These are phyloP conservation scores for Fomitopsis schrenkii DNA, from an alignment of 1,284 basidiomycete species.

Conservation along the genomic window DNA sequence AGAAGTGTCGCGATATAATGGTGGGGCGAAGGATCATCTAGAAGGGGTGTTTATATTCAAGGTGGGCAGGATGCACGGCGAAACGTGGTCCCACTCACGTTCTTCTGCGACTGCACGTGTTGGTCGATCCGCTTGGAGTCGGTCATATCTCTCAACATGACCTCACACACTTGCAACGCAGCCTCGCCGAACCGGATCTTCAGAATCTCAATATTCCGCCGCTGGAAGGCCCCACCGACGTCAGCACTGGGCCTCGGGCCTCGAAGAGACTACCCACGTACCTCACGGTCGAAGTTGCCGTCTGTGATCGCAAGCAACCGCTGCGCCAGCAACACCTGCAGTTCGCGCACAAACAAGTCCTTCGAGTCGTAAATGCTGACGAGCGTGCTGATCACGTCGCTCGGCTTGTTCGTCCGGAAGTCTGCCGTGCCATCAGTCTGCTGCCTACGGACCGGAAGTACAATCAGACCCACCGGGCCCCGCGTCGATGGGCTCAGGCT, in stretches of 20 bases:
- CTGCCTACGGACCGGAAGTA: neutral
- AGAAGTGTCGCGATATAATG: conserved; percentile 90
- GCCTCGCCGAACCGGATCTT: conserved; percentile 93
- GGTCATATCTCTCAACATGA: conserved; percentile 94
- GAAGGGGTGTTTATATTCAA: neutral
- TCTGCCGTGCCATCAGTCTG: conserved; percentile 42
- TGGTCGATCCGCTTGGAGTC: conserved; percentile 87
- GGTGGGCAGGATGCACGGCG: neutral
- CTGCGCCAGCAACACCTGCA: conserved; percentile 86
- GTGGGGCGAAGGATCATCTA: conserved; percentile 78
- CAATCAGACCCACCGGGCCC: conserved; percentile 65
- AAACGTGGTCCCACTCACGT: conserved; percentile 37
- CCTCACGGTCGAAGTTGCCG: conserved; percentile 83
- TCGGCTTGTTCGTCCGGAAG: conserved; percentile 83
- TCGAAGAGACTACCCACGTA: conserved; percentile 29
- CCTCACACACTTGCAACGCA: conserved; percentile 88
- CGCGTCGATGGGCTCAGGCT: conserved; percentile 91
- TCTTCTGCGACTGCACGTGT: conserved; percentile 72
- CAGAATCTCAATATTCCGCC: conserved; percentile 87
- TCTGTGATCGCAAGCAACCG: conserved; percentile 76
- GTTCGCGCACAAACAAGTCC: conserved; percentile 90
- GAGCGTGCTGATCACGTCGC: conserved; percentile 90
- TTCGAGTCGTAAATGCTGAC: conserved; percentile 96
- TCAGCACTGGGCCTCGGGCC: neutral
- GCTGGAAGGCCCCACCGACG: conserved; percentile 38